phyloP scores from a whole-genome alignment of 1,284 basidiomycete genomes.

The Apiotrichum domesticum region DNA sequence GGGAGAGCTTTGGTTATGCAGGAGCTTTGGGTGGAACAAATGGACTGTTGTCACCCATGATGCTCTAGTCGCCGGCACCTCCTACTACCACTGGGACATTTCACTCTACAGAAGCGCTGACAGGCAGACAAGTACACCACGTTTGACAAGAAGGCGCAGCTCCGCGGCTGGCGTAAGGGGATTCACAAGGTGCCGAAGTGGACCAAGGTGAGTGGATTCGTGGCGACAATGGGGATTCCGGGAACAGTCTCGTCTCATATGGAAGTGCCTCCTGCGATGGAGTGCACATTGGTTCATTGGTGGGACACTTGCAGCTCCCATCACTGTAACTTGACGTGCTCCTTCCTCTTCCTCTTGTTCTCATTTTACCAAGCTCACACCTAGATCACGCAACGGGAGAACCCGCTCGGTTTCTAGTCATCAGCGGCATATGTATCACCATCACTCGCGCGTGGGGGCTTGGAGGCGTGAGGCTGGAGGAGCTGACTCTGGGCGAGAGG shows the following conservation, averaged over 20 bases:
- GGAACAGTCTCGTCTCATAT: too few species aligned
- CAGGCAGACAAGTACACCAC: conserved; percentile 84
- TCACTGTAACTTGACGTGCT: too few species aligned
- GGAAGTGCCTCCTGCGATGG: too few species aligned
- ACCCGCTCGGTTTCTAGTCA: conserved; percentile 80
- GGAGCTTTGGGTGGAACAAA: too few species aligned
- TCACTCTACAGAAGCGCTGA: not conserved
- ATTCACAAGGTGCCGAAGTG: conserved; percentile 96
- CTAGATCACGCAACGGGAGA: conserved; percentile 72
- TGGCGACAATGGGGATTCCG: too few species aligned
- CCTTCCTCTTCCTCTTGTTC: not conserved
- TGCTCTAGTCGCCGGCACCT: too few species aligned
- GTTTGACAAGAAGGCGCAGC: conserved; percentile 61
- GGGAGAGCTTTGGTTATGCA: not conserved
- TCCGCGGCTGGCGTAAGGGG: conserved; percentile 73
- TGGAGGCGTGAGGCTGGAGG: too few species aligned
- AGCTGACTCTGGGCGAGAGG: too few species aligned
- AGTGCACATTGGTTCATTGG: too few species aligned
- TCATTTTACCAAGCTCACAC: not conserved
- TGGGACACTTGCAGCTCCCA: too few species aligned
- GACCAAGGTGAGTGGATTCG: conserved; percentile 63
- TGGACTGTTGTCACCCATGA: too few species aligned
- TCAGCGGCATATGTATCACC: conserved; percentile 5
- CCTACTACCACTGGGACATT: not conserved
- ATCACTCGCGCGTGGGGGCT: not conserved